Evolutionary conservation across 352 stramenopile species (phyloP).

Genomic region (Phytophthora quininea): DNA sequence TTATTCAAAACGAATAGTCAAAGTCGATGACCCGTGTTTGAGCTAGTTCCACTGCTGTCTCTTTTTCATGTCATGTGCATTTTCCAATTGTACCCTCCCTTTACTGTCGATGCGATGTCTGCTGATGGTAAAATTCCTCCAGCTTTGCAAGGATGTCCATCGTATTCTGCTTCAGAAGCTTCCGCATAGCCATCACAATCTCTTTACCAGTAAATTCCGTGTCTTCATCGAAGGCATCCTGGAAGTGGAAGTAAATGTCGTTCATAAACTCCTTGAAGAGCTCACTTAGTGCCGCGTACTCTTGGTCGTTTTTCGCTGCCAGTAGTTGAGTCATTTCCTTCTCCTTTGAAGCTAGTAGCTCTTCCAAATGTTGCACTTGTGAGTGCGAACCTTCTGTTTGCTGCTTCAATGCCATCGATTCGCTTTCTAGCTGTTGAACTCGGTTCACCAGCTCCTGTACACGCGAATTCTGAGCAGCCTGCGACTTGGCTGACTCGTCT

Average conservation of each 20-base stretch:
- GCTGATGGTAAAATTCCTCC: slow-evolving; percentile 73
- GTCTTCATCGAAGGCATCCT: slow-evolving; percentile 86
- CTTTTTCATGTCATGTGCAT: slow-evolving; percentile 22
- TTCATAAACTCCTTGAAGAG: slow-evolving; percentile 89
- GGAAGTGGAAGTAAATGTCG: slow-evolving; percentile 88
- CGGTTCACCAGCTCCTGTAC: slow-evolving; percentile 55
- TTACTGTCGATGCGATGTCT: slow-evolving; percentile 38
- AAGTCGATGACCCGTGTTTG: neutral
- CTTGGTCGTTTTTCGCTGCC: slow-evolving; percentile 52
- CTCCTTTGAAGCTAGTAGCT: slow-evolving; percentile 54
- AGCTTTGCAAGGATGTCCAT: slow-evolving; percentile 77
- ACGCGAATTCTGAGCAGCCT: slow-evolving; percentile 51
- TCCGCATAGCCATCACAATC: slow-evolving; percentile 81
- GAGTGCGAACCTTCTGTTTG: slow-evolving; percentile 52
- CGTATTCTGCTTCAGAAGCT: slow-evolving; percentile 87
- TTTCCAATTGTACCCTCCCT: slow-evolving; percentile 3
- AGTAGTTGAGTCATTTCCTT: slow-evolving; percentile 55
- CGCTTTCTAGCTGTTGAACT: slow-evolving; percentile 51
- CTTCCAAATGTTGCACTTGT: slow-evolving; percentile 54
- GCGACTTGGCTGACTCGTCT: slow-evolving; percentile 58
- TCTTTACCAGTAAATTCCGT: slow-evolving; percentile 85
- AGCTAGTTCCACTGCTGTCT: slow-evolving; percentile 24
- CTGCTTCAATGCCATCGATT: slow-evolving; percentile 44
- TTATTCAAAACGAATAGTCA: neutral
- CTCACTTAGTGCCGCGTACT: slow-evolving; percentile 65